Evolutionary conservation across 2,329 filamentous ascomycete genomes (phyloP).

Genomic region (Escovopsis sp.): DNA sequence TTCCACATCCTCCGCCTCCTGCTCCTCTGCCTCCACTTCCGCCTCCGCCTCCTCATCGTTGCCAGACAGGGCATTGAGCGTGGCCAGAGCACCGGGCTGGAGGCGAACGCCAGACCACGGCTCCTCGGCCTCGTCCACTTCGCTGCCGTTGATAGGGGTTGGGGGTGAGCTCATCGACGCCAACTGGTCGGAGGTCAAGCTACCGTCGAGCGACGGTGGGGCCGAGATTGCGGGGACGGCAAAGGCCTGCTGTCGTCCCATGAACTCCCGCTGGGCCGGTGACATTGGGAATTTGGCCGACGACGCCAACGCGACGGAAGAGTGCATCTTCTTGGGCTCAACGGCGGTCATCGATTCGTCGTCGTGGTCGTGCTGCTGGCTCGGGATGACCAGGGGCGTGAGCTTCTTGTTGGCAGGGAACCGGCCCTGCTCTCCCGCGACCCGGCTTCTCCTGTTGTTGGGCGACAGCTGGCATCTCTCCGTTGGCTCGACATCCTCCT

Average conservation of each 20-base stretch:
- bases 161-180: constrained; percentile 69
- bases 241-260: constrained; percentile 45
- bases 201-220: constrained; percentile 80
- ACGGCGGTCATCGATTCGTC: constrained; percentile 28
- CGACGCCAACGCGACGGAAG: constrained; percentile 47
- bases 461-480: constrained; percentile 13
- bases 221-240: constrained; percentile 61
- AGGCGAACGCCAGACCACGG: constrained; percentile 62
- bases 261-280: constrained; percentile 55
- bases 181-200: constrained; percentile 74
- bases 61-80: constrained; percentile 56
- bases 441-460: constrained; percentile 27
- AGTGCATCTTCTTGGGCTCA: constrained; percentile 32
- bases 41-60: constrained; percentile 36
- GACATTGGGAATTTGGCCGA: constrained; percentile 59
- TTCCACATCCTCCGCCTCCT: constrained; percentile 15
- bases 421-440: constrained; percentile 18
- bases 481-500: constrained; percentile 27
- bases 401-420: constrained; percentile 17
- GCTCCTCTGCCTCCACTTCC: constrained; percentile 15
- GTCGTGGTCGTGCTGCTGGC: constrained; percentile 14
- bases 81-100: constrained; percentile 66
- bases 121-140: constrained; percentile 37
- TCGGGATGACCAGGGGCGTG: constrained; percentile 36
- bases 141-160: constrained; percentile 56